Percentiles rank a stretch among this genome's conserved stretches.
These are phyloP conservation scores for Kodamaea arcana DNA, from an alignment of 1,139 yeast genomes.

Conservation along the genomic window DNA sequence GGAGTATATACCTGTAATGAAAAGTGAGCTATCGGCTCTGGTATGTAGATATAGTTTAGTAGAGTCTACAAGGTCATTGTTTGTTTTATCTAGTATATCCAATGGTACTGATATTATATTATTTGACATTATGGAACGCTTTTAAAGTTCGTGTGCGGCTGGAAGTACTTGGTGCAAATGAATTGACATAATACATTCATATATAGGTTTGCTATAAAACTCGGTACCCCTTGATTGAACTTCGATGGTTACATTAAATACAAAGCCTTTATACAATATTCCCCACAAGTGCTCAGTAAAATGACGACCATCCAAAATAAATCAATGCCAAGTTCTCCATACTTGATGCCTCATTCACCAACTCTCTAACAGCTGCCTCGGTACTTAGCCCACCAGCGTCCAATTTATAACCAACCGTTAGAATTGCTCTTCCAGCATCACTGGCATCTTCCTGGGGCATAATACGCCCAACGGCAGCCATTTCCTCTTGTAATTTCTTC, in stretches of 20 bases:
- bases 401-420: slow-evolving; percentile 68
- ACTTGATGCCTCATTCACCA: slow-evolving; percentile 74
- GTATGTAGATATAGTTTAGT: slow-evolving; percentile 9
- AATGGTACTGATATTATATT: slow-evolving; percentile 19
- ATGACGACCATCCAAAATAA: slow-evolving; percentile 81
- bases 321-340: slow-evolving; percentile 66
- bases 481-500: slow-evolving; percentile 50
- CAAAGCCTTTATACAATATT: too few species aligned
- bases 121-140: too few species aligned
- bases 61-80: slow-evolving; percentile 15
- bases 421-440: slow-evolving; percentile 77
- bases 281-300: slow-evolving; percentile 27
- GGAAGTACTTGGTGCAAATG: too few species aligned
- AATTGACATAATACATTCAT: too few species aligned
- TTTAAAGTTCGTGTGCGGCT: too few species aligned
- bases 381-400: slow-evolving; percentile 63
- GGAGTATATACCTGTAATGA: slow-evolving; percentile 16
- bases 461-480: slow-evolving; percentile 15
- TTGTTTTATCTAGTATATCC: slow-evolving; percentile 16
- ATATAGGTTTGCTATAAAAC: too few species aligned
- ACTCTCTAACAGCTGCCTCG: slow-evolving; percentile 80
- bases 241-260: too few species aligned
- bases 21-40: slow-evolving; percentile 2
- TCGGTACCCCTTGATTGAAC: too few species aligned
- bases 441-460: slow-evolving; percentile 53